Conservation (phyloP, 1,284 basidiomycete species). For the Moesziomyces sp. region DNA sequence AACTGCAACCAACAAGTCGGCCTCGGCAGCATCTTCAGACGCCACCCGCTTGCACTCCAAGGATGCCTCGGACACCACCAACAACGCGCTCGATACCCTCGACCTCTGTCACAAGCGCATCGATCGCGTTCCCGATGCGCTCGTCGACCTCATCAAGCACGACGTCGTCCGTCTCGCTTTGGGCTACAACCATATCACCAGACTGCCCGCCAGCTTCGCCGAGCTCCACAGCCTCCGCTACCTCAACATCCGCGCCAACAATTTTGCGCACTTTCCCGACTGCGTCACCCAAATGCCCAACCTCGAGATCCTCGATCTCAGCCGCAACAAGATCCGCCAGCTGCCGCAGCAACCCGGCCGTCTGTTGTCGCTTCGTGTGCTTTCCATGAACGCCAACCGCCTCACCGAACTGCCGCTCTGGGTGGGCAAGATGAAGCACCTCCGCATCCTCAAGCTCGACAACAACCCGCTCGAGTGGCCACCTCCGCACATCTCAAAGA, state of each 20-base stretch:
- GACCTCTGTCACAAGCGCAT: conserved; percentile 58
- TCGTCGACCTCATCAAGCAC: conserved; percentile 50
- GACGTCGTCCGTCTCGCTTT: conserved; percentile 77
- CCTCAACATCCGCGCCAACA: conserved; percentile 90
- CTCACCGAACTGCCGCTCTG: conserved; percentile 83
- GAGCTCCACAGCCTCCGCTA: conserved; percentile 84
- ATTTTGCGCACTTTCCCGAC: conserved; percentile 83
- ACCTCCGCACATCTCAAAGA: conserved; percentile 55
- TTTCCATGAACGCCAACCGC: conserved; percentile 87
- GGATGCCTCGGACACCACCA: conserved; percentile 8
- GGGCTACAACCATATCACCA: conserved; percentile 83
- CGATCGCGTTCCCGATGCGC: conserved; percentile 39
- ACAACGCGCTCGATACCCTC: conserved; percentile 48
- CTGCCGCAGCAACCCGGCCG: conserved; percentile 84
- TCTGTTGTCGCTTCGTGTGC: conserved; percentile 79
- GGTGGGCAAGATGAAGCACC: conserved; percentile 77
- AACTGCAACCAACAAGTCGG: background rate
- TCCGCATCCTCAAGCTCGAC: conserved; percentile 87
- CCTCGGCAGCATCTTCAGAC: background rate
- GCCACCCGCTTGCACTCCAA: conserved; percentile 9
- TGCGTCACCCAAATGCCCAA: conserved; percentile 78
- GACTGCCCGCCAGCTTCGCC: conserved; percentile 82
- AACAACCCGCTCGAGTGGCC: conserved; percentile 90
- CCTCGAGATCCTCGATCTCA: conserved; percentile 93
- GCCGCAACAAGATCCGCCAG: conserved; percentile 86